A percentile compares a stretch with the other conserved stretches of the same genome.
Conservation (phyloP, 257 asterid species). For the Solanum piurae region DNA sequence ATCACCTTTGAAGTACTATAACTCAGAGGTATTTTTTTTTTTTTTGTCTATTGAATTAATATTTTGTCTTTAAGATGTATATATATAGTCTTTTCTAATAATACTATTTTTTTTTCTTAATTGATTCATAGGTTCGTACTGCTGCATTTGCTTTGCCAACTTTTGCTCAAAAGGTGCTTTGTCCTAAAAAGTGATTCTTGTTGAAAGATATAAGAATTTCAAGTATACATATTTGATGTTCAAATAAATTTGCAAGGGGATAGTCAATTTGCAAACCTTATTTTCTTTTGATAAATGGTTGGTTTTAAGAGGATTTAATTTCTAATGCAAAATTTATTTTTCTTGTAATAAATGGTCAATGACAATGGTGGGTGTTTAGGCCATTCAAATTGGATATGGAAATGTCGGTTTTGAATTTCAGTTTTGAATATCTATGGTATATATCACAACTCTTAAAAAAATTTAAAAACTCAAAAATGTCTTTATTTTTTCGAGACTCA, state of each 20-base stretch:
- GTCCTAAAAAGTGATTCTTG: neutral
- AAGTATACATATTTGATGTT: neutral
- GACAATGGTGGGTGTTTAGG: neutral
- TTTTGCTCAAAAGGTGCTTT: neutral
- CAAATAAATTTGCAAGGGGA: neutral
- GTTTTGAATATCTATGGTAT: too few species aligned
- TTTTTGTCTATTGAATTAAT: neutral
- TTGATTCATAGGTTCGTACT: neutral
- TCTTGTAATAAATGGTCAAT: neutral
- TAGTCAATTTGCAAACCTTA: neutral
- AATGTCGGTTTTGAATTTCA: too few species aligned
- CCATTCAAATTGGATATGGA: neutral
- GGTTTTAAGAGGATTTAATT: neutral
- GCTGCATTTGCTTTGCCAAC: neutral
- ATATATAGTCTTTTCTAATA: neutral
- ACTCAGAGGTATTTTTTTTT: conserved; percentile 1
- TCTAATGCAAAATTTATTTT: neutral
- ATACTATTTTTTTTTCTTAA: neutral
- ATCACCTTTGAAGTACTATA: neutral
- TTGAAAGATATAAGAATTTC: neutral
- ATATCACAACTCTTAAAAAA: too few species aligned
- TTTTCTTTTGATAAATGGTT: too few species aligned
- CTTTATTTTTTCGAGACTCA: too few species aligned
- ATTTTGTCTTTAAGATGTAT: too few species aligned
- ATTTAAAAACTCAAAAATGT: too few species aligned